Conservation (phyloP, 257 asterid species). For the Lavandula angustifolia region DNA sequence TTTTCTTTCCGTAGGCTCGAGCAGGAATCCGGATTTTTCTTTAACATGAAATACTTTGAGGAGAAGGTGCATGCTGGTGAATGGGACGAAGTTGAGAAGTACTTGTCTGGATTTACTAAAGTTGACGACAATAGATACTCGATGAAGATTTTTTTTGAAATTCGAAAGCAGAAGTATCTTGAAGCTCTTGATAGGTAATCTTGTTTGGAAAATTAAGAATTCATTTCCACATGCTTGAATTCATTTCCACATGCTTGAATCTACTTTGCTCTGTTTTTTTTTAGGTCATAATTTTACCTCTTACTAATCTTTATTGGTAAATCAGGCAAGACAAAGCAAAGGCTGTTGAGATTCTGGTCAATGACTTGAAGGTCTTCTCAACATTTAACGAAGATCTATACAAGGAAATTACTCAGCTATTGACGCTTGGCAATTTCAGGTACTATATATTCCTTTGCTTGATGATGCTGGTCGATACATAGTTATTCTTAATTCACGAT, state of each 20-base stretch:
- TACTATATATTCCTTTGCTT: conserved; percentile 32
- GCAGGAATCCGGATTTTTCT: conserved; percentile 93
- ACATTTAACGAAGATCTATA: conserved; percentile 85
- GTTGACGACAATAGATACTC: conserved; percentile 96
- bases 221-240: background rate
- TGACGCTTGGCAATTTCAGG: conserved; percentile 91
- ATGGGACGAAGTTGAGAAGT: conserved; percentile 98
- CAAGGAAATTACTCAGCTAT: conserved; percentile 91
- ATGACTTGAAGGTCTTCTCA: conserved; percentile 87
- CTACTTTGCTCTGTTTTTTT: background rate
- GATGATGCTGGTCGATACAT: conserved; percentile 10
- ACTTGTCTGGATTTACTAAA: conserved; percentile 91
- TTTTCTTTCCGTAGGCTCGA: conserved; percentile 67
- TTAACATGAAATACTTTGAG: conserved; percentile 95
- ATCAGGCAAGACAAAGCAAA: conserved; percentile 88
- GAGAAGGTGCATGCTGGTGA: conserved; percentile 97
- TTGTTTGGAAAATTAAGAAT: conserved; percentile 5
- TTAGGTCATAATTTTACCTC: background rate
- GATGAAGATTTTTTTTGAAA: conserved; percentile 94
- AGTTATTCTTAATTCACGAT: background rate
- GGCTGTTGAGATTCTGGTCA: conserved; percentile 84
- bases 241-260: background rate
- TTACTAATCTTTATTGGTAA: conserved; percentile 22
- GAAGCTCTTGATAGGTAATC: conserved; percentile 93
- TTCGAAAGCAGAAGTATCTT: conserved; percentile 95